Percentiles rank a stretch among this genome's conserved stretches.
Conservation (phyloP, 169 alveolate species). For the Plasmodium vinckei region DNA sequence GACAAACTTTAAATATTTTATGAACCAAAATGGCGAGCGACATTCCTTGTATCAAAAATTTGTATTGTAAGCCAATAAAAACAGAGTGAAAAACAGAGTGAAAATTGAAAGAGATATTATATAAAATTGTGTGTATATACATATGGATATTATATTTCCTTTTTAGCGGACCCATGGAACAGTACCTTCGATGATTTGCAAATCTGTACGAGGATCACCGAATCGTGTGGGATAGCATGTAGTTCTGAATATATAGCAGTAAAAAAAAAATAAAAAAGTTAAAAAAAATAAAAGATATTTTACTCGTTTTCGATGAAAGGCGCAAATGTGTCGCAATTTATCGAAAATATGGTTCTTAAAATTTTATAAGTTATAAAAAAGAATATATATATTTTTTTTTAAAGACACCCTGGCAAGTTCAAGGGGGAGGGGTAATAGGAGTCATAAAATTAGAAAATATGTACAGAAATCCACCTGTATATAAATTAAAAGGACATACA, state of each 20-base stretch:
- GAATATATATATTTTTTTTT: neutral
- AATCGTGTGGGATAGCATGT: constrained; percentile 68
- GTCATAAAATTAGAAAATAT: constrained; percentile 77
- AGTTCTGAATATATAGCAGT: constrained; percentile 69
- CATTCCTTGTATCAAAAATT: constrained; percentile 45
- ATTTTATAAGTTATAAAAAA: too few relatives aligned
- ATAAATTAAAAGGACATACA: constrained; percentile 82
- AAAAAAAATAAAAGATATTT: neutral
- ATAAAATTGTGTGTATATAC: neutral
- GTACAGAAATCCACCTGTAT: constrained; percentile 78
- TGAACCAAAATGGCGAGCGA: constrained; percentile 37
- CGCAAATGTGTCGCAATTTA: neutral
- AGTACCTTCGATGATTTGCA: constrained; percentile 33
- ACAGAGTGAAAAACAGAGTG: neutral
- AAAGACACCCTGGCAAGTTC: constrained; percentile 86
- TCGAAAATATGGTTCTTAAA: too few relatives aligned
- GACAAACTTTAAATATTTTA: neutral
- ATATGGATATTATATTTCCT: neutral
- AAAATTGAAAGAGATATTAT: neutral
- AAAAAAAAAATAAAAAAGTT: neutral
- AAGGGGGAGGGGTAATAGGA: constrained; percentile 85
- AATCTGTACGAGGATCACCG: constrained; percentile 51
- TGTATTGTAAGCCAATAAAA: constrained; percentile 43
- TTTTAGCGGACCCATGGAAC: constrained; percentile 64
- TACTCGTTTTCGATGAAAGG: neutral